phyloP scores from a whole-genome alignment of 2,329 filamentous ascomycete genomes.

The Cladosporium sp. region DNA sequence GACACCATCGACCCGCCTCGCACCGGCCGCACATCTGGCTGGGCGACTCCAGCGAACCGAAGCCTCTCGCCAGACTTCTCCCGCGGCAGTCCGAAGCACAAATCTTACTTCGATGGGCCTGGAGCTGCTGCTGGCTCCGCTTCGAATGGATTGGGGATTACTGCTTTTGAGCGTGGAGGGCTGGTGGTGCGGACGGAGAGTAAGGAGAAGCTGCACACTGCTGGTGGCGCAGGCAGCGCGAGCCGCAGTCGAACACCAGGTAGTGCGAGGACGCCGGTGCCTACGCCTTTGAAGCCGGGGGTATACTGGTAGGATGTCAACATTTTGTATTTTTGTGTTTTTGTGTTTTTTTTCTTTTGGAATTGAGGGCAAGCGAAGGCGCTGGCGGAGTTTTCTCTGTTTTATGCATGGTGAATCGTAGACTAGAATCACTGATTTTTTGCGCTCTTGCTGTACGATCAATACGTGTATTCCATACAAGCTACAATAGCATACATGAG shows the following conservation, averaged over 20 bases:
- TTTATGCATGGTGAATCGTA: background rate
- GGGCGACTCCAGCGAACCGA: constrained; percentile 60
- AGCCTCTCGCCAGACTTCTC: constrained; percentile 36
- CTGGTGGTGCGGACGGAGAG: constrained; percentile 83
- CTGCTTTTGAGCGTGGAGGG: constrained; percentile 65
- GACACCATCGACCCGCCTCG: constrained; percentile 42
- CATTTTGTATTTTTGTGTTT: background rate
- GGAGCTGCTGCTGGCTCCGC: constrained; percentile 18
- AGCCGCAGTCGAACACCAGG: constrained; percentile 15
- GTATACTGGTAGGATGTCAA: constrained; percentile 1
- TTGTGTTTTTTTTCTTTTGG: background rate
- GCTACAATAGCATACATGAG: background rate
- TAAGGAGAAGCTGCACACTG: constrained; percentile 59
- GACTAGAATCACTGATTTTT: no score
- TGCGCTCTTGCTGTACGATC: background rate
- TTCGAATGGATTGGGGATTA: constrained; percentile 33
- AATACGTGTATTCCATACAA: background rate
- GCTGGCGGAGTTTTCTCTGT: constrained; percentile 7
- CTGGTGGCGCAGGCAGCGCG: background rate
- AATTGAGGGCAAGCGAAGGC: constrained; percentile 10
- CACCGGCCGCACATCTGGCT: constrained; percentile 63
- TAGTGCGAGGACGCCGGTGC: constrained; percentile 3
- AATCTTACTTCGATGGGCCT: constrained; percentile 49
- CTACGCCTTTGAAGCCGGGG: constrained; percentile 9
- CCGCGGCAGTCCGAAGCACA: constrained; percentile 32